Conservation (phyloP, 2,329 filamentous ascomycete genomes). For the Aspergillus vadensis region DNA sequence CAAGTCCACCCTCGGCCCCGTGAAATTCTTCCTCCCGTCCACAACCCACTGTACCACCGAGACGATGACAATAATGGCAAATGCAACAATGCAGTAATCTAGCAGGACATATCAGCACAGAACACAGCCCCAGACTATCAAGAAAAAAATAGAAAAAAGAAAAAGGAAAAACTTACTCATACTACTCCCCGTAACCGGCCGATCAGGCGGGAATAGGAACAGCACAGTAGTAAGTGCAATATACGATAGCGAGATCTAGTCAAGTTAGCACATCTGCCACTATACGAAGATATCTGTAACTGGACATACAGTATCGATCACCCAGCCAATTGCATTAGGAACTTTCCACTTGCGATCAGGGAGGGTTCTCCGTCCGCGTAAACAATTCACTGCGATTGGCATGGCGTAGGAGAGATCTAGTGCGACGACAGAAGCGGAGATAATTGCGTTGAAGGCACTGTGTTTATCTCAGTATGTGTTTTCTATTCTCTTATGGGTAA, state of each 20-base stretch:
- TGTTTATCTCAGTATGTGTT: background rate
- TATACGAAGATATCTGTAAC: background rate
- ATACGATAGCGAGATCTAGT: constrained; percentile 59
- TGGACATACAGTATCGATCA: constrained; percentile 53
- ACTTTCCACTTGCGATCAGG: constrained; percentile 62
- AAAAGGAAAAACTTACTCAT: constrained; percentile 59
- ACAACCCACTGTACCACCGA: constrained; percentile 61
- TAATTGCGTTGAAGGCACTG: constrained; percentile 70
- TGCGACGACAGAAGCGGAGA: constrained; percentile 70
- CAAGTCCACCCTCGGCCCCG: constrained; percentile 43
- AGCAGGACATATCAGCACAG: background rate
- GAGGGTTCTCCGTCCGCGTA: constrained; percentile 65
- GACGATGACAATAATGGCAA: constrained; percentile 59
- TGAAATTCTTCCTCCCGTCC: constrained; percentile 62
- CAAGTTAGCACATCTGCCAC: constrained; percentile 7
- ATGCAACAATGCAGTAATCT: constrained; percentile 53
- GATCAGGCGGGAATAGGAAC: constrained; percentile 70
- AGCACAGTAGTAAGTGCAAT: constrained; percentile 69
- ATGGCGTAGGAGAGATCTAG: constrained; percentile 73
- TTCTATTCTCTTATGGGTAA: too few species aligned
- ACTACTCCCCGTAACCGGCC: constrained; percentile 64
- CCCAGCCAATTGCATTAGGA: constrained; percentile 58
- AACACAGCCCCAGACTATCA: too few species aligned
- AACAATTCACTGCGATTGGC: constrained; percentile 68
- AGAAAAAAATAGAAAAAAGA: too few species aligned